Evolutionary conservation across 2,329 filamentous ascomycete genomes (phyloP).

Genomic region (Xylariaceae sp.): DNA sequence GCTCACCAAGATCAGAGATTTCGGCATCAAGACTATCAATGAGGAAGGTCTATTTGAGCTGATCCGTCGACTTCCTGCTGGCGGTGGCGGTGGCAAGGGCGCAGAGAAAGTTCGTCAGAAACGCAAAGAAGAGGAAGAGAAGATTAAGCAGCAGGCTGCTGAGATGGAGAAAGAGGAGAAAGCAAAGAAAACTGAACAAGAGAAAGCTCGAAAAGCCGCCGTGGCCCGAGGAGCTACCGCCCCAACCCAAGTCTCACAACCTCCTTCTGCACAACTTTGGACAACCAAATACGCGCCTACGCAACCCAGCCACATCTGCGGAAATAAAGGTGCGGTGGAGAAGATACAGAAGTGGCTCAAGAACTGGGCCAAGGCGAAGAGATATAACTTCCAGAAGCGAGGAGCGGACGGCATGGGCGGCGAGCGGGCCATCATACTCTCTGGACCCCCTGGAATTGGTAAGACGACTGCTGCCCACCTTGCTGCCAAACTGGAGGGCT

Average conservation of each 20-base stretch:
- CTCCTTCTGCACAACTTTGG: constrained; percentile 67
- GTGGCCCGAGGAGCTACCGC: constrained; percentile 39
- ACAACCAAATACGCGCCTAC: constrained; percentile 94
- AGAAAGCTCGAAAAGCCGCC: constrained; percentile 51
- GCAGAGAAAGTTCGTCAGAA: constrained; percentile 84
- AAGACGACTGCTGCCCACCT: constrained; percentile 97
- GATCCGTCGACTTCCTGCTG: constrained; percentile 74
- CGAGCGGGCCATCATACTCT: constrained; percentile 87
- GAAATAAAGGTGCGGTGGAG: constrained; percentile 87
- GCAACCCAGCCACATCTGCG: constrained; percentile 81
- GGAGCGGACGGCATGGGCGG: constrained; percentile 81
- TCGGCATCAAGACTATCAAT: constrained; percentile 85
- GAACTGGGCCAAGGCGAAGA: constrained; percentile 74
- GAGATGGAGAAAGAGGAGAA: constrained; percentile 85
- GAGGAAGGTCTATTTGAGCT: constrained; percentile 88
- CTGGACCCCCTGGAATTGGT: constrained; percentile 91
- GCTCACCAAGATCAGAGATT: constrained; percentile 74
- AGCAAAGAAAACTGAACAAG: constrained; percentile 47
- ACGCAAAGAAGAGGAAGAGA: constrained; percentile 77
- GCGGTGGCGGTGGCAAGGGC: constrained; percentile 83
- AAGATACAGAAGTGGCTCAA: constrained; percentile 85
- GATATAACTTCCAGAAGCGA: constrained; percentile 74
- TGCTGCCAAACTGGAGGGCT: constrained; percentile 87
- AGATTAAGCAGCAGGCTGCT: constrained; percentile 72
- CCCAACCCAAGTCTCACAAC: constrained; percentile 35